Percentiles rank a stretch among this genome's conserved stretches.
Conservation (phyloP, 2,329 filamentous ascomycete genomes). For the Talaromyces pinophilus region DNA sequence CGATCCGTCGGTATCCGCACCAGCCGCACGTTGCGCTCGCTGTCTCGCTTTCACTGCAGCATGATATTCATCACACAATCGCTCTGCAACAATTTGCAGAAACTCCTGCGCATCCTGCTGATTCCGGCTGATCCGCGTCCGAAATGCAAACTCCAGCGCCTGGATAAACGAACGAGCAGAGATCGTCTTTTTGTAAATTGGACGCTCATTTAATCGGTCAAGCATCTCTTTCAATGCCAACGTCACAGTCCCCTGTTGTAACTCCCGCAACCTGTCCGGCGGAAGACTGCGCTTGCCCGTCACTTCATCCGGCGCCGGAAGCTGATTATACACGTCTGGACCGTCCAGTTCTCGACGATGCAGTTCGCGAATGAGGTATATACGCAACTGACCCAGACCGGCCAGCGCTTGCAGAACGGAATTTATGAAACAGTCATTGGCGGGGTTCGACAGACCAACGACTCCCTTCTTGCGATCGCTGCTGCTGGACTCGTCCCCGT, state of each 20-base stretch:
- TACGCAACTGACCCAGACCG: conserved; percentile 80
- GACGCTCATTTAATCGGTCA: conserved; percentile 87
- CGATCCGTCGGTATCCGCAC: conserved; percentile 16
- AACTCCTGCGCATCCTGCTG: conserved; percentile 99
- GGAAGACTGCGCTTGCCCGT: conserved; percentile 30
- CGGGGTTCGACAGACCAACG: conserved; percentile 84
- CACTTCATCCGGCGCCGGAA: conserved; percentile 51
- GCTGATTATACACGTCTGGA: conserved; percentile 68
- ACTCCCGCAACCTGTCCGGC: conserved; percentile 55
- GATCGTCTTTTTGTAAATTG: conserved; percentile 91
- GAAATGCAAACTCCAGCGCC: conserved; percentile 81
- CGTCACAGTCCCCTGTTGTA: conserved; percentile 83
- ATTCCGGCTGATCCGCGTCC: conserved; percentile 85
- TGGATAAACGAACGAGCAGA: conserved; percentile 81
- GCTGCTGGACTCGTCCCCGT: conserved; percentile 67
- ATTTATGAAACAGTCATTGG: conserved; percentile 97
- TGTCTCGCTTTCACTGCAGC: conserved; percentile 73
- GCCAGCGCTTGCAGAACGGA: conserved; percentile 91
- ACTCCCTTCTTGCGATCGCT: conserved; percentile 77
- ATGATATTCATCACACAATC: conserved; percentile 91
- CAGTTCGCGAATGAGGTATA: conserved; percentile 90
- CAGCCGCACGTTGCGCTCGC: conserved; percentile 32
- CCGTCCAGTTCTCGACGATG: conserved; percentile 82
- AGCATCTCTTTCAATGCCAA: conserved; percentile 87
- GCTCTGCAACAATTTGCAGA: conserved; percentile 86